A percentile compares a stretch with the other conserved stretches of the same genome.
Conservation (phyloP, 331 rosid species). For the Saraca asoca region DNA sequence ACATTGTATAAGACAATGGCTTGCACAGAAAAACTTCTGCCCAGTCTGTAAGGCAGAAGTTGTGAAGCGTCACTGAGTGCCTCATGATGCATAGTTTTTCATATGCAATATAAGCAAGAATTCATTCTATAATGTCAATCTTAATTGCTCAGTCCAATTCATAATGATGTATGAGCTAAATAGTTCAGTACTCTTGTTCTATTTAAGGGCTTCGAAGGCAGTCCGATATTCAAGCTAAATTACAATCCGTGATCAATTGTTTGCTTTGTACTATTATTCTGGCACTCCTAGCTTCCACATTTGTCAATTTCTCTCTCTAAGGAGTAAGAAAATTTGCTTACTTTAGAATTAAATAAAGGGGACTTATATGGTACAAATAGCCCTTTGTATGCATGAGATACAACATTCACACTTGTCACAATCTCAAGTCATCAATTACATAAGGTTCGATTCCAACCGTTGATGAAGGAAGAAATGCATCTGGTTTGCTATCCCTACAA, state of each 20-base stretch:
- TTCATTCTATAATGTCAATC: conserved; percentile 52
- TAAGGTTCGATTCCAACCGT: no score
- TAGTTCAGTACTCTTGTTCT: no score
- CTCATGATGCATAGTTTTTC: conserved; percentile 64
- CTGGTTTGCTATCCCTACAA: no score
- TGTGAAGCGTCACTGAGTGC: conserved; percentile 43
- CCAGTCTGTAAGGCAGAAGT: conserved; percentile 89
- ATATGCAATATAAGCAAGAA: conserved; percentile 45
- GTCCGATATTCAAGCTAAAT: not conserved
- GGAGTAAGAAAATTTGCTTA: no score
- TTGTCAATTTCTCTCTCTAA: not conserved
- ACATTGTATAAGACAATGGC: conserved; percentile 87
- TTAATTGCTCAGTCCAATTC: no score
- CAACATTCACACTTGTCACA: no score
- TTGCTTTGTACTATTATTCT: not conserved
- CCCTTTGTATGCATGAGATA: no score
- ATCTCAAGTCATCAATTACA: no score
- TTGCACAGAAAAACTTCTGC: conserved; percentile 78
- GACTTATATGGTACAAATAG: no score
- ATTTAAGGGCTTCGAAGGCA: not conserved
- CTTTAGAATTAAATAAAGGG: no score
- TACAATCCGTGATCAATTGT: not conserved
- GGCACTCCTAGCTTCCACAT: not conserved
- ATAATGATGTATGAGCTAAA: no score
- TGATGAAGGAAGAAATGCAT: no score